Base-by-base conservation (phyloP, 177 flowering plant genomes). In the Vitis hybrid region DNA sequence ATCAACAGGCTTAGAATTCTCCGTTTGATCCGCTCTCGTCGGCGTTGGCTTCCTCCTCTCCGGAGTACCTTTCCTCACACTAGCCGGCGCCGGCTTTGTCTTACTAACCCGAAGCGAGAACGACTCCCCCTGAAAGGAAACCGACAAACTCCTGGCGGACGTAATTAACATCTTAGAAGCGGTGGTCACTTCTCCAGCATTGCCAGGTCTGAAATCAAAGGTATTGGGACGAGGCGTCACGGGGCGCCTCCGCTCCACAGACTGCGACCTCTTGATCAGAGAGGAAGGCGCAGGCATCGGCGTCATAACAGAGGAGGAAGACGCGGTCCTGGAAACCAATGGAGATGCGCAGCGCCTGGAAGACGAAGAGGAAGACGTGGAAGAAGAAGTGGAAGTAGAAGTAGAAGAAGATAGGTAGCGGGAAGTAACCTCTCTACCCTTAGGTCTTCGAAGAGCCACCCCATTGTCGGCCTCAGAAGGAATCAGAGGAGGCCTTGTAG, bases 61-160 rank as follows among this genome's bases (percentile, higher is more conserved):
- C 24, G 93, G 91, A 27, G 88, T 84, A 7, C 68, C 79, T 69
- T 74, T 86, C 73, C 91, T 79, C 49, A 57, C 58, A 27, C 15
- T 79, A 62, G 54, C 69, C 8, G 85, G 84, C 30, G 81, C 67
- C 1, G 86, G 80, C 82, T 82, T 83, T 66, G 74, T 77, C 70
- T 84, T 88, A 72, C 90, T 87, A 35, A 85, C 73, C 54, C 82
- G 86, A 50, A 81, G 46, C 50, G 88, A 65, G 59, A 83, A 86
- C 74, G 97, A 83, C 66, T 85, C 87, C 3, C 93, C 94, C 75
- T 91, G 97, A 77, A 92, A 90, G 53, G 97, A 89, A 56, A 86
- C 93, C 2, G 95, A 89, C 61, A 87, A 75, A 68, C 94, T 88
- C 80, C 91, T 78, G 68, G 80, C 73, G 4, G 93, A 87, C 59